Evolutionary conservation across 1,139 yeast genomes (phyloP).

Genomic region (Taiozyma onychis): DNA sequence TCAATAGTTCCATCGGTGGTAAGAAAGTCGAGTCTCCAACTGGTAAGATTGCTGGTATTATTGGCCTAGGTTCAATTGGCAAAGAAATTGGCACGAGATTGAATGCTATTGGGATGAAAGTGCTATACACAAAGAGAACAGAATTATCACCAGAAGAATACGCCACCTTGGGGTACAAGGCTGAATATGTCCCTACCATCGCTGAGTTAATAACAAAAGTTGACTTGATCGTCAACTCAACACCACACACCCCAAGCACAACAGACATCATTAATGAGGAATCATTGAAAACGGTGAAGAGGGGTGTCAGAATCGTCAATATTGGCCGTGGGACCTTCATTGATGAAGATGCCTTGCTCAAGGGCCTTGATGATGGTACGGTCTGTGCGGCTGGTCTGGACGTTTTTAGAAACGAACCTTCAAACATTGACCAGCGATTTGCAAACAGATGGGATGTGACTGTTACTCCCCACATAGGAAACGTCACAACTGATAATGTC

Average conservation of each 20-base stretch:
- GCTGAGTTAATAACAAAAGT: slow-evolving; percentile 32
- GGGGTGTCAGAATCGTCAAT: slow-evolving; percentile 65
- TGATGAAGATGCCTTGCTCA: slow-evolving; percentile 65
- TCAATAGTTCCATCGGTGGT: slow-evolving; percentile 43
- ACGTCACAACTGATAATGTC: slow-evolving; percentile 18
- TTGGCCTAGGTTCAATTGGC: slow-evolving; percentile 81
- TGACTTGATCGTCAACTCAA: slow-evolving; percentile 61
- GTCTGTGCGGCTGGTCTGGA: slow-evolving; percentile 76
- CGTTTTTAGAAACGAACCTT: slow-evolving; percentile 70
- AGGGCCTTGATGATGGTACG: slow-evolving; percentile 62
- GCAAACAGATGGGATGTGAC: slow-evolving; percentile 61
- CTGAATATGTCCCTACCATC: slow-evolving; percentile 38
- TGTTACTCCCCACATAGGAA: slow-evolving; percentile 70
- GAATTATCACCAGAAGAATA: slow-evolving; percentile 36
- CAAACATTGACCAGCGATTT: slow-evolving; percentile 44
- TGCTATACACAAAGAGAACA: slow-evolving; percentile 57
- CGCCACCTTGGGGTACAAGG: slow-evolving; percentile 37
- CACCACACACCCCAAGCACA: slow-evolving; percentile 63
- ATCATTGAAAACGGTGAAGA: slow-evolving; percentile 40
- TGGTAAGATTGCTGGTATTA: slow-evolving; percentile 57
- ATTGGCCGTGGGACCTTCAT: slow-evolving; percentile 75
- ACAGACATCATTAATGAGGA: slow-evolving; percentile 46
- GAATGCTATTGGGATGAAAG: slow-evolving; percentile 56
- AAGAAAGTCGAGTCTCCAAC: slow-evolving; percentile 45
- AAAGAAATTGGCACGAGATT: slow-evolving; percentile 55